Evolutionary conservation across 345 rosid genomes (phyloP), one percentile per base, ranked within the genome.

Genomic region (Cochlearia excelsa): DNA sequence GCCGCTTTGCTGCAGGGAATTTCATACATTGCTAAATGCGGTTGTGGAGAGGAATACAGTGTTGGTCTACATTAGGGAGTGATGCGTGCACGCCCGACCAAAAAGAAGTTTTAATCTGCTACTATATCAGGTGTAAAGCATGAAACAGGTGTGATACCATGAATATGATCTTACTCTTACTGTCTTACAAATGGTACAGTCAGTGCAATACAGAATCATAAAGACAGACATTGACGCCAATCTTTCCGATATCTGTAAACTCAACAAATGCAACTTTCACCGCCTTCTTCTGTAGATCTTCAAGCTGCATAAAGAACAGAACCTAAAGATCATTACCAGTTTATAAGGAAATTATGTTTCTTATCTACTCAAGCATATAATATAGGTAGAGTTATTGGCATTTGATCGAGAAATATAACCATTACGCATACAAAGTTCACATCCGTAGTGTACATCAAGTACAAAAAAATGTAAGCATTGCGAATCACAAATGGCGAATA

Each of bases 11-110:
- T 45, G 40, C 80, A 84, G 91, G 91, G 80, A 48, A 75, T 81
- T 66, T 79, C 87, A 50, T 75, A 72, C 54, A 65, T 62, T 51
- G 57, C 81, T 51, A 80, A 79, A 69, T 86, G 89, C 54, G 57
- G 52, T 7, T 84, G 91, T 57, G 87, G 84, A 63, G 54, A 71
- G 56, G 82, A 79, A 63, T 86, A 78, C 82, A 71, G 37, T 70
- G 80, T 83, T 57, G 34, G 74, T 51, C 38, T 57, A 26, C 5
- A 1, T 37, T 70, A 63, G 69, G 23, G 23, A 16, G 23, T 16
- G 23, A 16, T 16, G 23, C 23, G 23, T 16, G 23, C 23, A 16
- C 23, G 23, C 23, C 23, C 23, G 23, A 69, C 47, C 68, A 31
- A 42, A 41, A 55, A 4, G 46, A 47, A 54, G 43, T 27, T 45